Base-by-base conservation (phyloP, 805 yeast genomes). In the Metschnikowia hibisci region DNA sequence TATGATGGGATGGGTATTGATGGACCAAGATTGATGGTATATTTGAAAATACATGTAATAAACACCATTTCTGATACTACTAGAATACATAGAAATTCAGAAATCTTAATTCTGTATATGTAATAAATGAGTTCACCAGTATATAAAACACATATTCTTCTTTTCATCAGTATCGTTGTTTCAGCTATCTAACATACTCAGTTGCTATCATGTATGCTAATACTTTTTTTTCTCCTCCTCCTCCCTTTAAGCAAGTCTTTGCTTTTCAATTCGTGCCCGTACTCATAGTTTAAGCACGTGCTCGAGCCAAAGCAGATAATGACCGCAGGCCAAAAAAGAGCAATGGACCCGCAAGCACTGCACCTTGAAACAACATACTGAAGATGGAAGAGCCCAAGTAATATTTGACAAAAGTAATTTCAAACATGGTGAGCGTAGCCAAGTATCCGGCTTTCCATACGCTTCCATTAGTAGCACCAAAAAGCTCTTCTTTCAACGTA, bases 241-340 rank as follows among this genome's bases (percentile, higher is more conserved):
- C 23, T 20, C 8, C 8, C 23, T 8, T 6, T 8, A 20, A 20
- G 23, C 23, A 14, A 6, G 9, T 15, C 23, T 9, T 26, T 13
- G 25, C 4, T 32, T 15, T 6, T 1, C 11, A 16, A 5, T 11
- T 30, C 15, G 34, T 7, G 30, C 40, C 31, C 27, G n/a, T 44
- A 18, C 69, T 67, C 27, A 20, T 20, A 8, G 23, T 6, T 20
- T 60, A 53, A 42, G 50, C 53, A 43, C 74, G 63, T 44, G 56
- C 57, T 26, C 51, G 45, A 16, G 61, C 60, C 53, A 71, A 73
- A 42, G 63, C 70, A 56, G 82, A 73, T 54, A 87, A 72, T 13
- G 82, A 83, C 52, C 78, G 76, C n/a, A 84, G 72, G 11, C 93
- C 93, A 41, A 80, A 62, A 57, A 74, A 73, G 32, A 84, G 57